A percentile compares a stretch with the other conserved stretches of the same genome.
Conservation (phyloP, 768 basidiomycete species). For the Sporobolomyces pararoseus region DNA sequence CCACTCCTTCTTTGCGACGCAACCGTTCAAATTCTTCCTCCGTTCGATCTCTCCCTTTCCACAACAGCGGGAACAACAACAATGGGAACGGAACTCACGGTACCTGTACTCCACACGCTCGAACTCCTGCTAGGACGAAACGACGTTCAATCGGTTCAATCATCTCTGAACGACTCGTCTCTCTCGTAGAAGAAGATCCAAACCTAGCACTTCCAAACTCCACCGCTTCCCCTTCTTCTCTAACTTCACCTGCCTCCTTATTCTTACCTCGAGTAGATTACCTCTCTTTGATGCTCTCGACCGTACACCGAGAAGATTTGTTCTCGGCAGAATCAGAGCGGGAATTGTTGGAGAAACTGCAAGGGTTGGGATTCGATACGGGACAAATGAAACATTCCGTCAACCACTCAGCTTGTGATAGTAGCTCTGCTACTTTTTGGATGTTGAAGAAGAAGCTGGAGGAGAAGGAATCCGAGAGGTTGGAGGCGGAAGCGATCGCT, state of each 20-base stretch:
- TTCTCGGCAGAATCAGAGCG: conserved; percentile 81
- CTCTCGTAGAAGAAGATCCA: conserved; percentile 35
- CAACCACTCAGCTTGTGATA: conserved; percentile 83
- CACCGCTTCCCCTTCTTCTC: background rate
- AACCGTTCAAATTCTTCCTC: conserved; percentile 32
- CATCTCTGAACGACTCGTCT: conserved; percentile 50
- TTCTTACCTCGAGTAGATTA: conserved; percentile 62
- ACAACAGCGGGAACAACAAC: background rate
- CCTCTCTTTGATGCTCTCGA: conserved; percentile 45
- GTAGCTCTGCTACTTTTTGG: conserved; percentile 91
- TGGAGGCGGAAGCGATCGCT: conserved; percentile 42
- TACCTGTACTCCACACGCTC: conserved; percentile 50
- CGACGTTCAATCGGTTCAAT: conserved; percentile 89
- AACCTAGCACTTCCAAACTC: conserved; percentile 28
- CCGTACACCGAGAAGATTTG: conserved; percentile 55
- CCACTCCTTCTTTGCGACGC: conserved; percentile 8
- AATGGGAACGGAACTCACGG: background rate
- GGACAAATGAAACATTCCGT: conserved; percentile 95
- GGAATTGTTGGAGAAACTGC: conserved; percentile 69
- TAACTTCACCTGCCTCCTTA: conserved; percentile 22
- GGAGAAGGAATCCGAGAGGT: conserved; percentile 54
- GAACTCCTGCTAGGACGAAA: conserved; percentile 92
- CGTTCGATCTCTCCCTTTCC: conserved; percentile 14
- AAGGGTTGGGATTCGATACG: conserved; percentile 78
- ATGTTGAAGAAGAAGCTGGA: conserved; percentile 79